Evolutionary conservation across 2,329 filamentous ascomycete genomes (phyloP).

Genomic region (Nigrospora osmanthi): DNA sequence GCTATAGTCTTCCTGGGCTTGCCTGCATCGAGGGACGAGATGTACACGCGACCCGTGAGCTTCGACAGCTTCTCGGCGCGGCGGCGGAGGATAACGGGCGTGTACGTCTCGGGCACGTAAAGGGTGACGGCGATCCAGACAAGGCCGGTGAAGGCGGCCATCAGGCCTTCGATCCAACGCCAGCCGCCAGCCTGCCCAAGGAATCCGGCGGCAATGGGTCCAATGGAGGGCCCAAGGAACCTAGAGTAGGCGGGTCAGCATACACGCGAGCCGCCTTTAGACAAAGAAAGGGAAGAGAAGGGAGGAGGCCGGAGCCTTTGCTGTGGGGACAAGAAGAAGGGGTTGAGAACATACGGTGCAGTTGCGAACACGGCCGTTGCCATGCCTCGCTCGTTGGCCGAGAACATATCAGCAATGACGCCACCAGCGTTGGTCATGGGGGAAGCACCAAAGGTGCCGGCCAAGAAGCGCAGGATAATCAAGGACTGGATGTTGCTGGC

Average conservation of each 20-base stretch:
- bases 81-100: conserved; percentile 46
- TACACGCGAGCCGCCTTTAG: background rate
- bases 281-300: background rate
- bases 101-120: conserved; percentile 53
- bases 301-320: no score
- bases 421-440: conserved; percentile 49
- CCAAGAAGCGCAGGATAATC: conserved; percentile 54
- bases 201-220: conserved; percentile 62
- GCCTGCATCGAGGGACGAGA: conserved; percentile 39
- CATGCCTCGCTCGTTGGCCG: conserved; percentile 38
- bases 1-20: conserved; percentile 33
- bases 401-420: conserved; percentile 53
- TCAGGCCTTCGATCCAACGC: conserved; percentile 62
- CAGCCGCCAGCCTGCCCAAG: conserved; percentile 56
- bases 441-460: conserved; percentile 47
- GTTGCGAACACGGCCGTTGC: conserved; percentile 58
- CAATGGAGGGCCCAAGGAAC: conserved; percentile 55
- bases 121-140: conserved; percentile 47
- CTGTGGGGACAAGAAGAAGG: no score
- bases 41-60: conserved; percentile 47
- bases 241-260: conserved; percentile 33
- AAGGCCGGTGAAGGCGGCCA: conserved; percentile 54
- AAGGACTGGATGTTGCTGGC: conserved; percentile 44
- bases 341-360: conserved; percentile 9
- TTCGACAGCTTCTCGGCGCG: conserved; percentile 43